Evolutionary conservation across 192 early-diverging fungal genomes (phyloP).

Genomic region (Coemansia pectinata): DNA sequence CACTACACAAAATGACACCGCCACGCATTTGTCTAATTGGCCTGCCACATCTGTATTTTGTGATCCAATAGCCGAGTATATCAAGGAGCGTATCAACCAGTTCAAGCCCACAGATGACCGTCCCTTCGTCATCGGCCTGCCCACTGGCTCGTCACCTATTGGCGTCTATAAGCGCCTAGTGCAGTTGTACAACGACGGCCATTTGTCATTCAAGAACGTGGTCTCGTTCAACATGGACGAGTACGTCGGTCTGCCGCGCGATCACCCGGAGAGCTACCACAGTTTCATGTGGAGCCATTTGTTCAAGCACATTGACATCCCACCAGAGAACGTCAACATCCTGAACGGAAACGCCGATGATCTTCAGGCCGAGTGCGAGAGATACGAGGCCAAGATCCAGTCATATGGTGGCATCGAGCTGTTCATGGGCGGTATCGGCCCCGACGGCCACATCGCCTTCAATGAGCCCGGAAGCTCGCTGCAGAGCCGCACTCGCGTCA

Average conservation of each 20-base stretch:
- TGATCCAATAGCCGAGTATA: conserved; percentile 68
- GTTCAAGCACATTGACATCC: conserved; percentile 85
- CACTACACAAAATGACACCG: not conserved
- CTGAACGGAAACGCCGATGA: conserved; percentile 83
- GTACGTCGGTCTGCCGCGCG: conserved; percentile 79
- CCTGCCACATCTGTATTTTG: not conserved
- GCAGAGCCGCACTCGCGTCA: conserved; percentile 77
- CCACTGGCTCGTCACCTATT: conserved; percentile 84
- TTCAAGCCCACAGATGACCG: conserved; percentile 71
- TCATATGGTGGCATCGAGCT: conserved; percentile 83
- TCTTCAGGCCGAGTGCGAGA: conserved; percentile 76
- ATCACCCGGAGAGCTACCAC: conserved; percentile 88
- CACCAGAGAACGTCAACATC: conserved; percentile 80
- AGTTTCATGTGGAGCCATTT: conserved; percentile 91
- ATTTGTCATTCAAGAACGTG: conserved; percentile 75
- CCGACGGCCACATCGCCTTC: conserved; percentile 91
- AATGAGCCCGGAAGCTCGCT: conserved; percentile 88
- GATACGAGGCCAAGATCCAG: conserved; percentile 79
- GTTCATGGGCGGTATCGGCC: conserved; percentile 87
- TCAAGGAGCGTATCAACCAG: conserved; percentile 76
- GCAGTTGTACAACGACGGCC: conserved; percentile 64
- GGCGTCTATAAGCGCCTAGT: conserved; percentile 81
- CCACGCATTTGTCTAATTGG: not conserved
- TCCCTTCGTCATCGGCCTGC: conserved; percentile 85
- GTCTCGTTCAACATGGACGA: conserved; percentile 95